Evolutionary conservation across 108 stramenopile genomes (phyloP), one percentile per base, ranked within the genome.

Genomic region (Thalassiosira profunda): DNA sequence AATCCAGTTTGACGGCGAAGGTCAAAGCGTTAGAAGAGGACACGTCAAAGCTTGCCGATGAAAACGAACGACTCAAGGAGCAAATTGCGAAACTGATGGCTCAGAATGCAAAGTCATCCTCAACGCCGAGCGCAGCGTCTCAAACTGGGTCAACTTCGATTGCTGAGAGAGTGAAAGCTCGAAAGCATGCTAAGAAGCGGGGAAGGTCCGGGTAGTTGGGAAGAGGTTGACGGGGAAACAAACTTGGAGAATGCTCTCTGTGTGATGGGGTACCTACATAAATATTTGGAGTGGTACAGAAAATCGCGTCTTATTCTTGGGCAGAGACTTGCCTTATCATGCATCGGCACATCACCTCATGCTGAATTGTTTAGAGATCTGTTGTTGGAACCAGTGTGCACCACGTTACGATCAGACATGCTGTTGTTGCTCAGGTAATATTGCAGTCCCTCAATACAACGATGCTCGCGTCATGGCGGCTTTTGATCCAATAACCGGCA

Each of bases 51-150:
- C 44, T 62, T 8, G 26, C 14, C 33, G 61, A 62, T 18, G 45
- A 47, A 46, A 47, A 17, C 9, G 34, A 28, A 21, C 28, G 18
- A 3, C 46, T 70, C 14, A 53, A 54, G 25, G 31, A 53, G 5
- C 51, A 66, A 15, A 1, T 66, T 25, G 65, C 52, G 55, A 25
- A 23, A 7, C 24, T 66, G 65, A 64, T 70, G 33, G 58, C 58
- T 18, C 20, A 49, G 31, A 67, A 29, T 55, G 12, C 17, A 3
- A 20, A 48, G 9, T 18, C 21, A 17, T n/a, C n/a, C n/a, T n/a
- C n/a, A n/a, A n/a, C n/a, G n/a, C n/a, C n/a, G n/a, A n/a, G n/a
- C 4, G 49, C 30, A n/a, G 17, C n/a, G 23, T n/a, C 49, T 6
- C 24, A 4, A 51, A 7, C 29, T 34, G 14, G 28, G 20, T 11